These are phyloP conservation scores for Backusella macrospora DNA, from an alignment of 192 early-diverging fungal genomes.

Conservation along the genomic window DNA sequence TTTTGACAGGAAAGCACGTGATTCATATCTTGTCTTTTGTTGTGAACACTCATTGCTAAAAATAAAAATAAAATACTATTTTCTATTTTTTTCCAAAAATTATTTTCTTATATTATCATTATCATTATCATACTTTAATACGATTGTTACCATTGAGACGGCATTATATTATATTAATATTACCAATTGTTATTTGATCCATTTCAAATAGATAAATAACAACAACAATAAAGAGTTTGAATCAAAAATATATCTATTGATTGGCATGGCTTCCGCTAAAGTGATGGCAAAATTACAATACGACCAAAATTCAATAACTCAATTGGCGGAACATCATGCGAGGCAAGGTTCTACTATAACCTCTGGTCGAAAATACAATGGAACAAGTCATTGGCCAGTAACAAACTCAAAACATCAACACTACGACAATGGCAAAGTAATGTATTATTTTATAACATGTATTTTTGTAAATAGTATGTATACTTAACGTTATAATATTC, in stretches of 20 bases:
- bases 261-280: slow-evolving; percentile 35
- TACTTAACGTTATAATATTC: background rate
- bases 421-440: background rate
- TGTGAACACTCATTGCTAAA: no score
- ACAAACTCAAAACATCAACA: background rate
- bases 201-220: background rate
- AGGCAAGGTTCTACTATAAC: slow-evolving; percentile 30
- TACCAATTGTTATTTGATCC: background rate
- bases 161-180: background rate
- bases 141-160: background rate
- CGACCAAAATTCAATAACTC: slow-evolving; percentile 33
- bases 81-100: background rate
- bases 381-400: slow-evolving; percentile 12
- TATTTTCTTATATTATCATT: background rate
- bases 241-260: background rate
- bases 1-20: no score
- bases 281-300: slow-evolving; percentile 34
- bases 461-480: no score
- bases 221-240: background rate
- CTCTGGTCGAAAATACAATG: background rate
- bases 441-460: no score
- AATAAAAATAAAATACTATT: no score
- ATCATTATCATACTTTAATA: no score
- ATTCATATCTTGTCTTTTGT: no score
- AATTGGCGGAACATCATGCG: slow-evolving; percentile 33